Evolutionary conservation across 1,284 basidiomycete genomes (phyloP).

Genomic region (Papiliotrema nemorosa): DNA sequence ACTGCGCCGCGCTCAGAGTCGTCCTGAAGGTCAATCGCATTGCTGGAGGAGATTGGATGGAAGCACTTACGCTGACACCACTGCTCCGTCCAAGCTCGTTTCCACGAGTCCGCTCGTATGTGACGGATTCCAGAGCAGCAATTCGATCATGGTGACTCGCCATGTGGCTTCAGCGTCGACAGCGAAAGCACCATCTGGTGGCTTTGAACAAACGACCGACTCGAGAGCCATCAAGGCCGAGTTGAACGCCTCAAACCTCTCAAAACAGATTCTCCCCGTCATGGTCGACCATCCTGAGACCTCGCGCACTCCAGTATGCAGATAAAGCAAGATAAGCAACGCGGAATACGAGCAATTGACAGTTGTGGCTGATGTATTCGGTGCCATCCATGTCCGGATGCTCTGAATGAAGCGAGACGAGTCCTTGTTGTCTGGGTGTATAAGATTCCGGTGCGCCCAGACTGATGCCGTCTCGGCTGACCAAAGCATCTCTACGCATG

Average conservation of each 20-base stretch:
- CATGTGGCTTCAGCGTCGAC: constrained; percentile 20
- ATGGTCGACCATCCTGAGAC: constrained; percentile 36
- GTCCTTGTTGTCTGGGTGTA: neutral
- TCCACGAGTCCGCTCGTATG: constrained; percentile 34
- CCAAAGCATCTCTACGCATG: constrained; percentile 21
- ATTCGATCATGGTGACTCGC: constrained; percentile 32
- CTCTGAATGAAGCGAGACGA: constrained; percentile 16
- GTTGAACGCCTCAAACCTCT: constrained; percentile 25
- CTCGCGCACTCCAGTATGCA: constrained; percentile 24
- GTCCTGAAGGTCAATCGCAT: constrained; percentile 5
- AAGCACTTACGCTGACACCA: constrained; percentile 33
- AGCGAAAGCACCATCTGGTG: neutral
- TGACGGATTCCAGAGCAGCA: constrained; percentile 26
- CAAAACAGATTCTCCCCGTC: constrained; percentile 28
- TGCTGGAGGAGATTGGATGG: neutral
- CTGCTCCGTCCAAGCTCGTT: constrained; percentile 23
- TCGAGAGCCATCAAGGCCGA: constrained; percentile 15
- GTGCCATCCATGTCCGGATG: constrained; percentile 10
- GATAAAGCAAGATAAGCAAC: constrained; percentile 20
- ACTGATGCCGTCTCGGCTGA: constrained; percentile 8
- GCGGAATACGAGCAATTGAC: neutral
- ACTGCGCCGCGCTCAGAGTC: constrained; percentile 9
- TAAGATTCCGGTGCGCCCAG: constrained; percentile 30
- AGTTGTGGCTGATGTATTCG: neutral
- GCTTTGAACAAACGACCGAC: constrained; percentile 5